phyloP scores from a whole-genome alignment of 495 filamentous ascomycete genomes.

The Penicillium macrosclerotiorum region DNA sequence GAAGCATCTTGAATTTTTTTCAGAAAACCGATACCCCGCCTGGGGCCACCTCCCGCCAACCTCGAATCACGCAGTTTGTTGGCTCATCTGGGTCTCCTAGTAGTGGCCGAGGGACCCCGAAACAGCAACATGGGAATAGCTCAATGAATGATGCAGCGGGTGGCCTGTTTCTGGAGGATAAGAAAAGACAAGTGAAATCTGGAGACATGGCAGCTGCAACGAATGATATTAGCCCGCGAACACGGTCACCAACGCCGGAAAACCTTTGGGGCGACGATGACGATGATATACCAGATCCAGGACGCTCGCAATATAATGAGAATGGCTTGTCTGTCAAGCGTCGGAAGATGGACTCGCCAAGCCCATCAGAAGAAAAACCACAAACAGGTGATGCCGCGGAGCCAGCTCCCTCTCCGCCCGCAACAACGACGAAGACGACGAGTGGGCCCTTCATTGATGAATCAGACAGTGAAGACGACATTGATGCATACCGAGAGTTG shows the following conservation, averaged over 20 bases:
- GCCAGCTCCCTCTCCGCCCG: background rate
- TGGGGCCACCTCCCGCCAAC: conserved; percentile 33
- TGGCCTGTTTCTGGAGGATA: conserved; percentile 45
- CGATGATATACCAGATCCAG: conserved; percentile 9
- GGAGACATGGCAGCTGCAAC: conserved; percentile 1
- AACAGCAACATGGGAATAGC: conserved; percentile 12
- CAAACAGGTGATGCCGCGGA: conserved; percentile 12
- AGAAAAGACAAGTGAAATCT: conserved; percentile 21
- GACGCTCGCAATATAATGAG: conserved; percentile 30
- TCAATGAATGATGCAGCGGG: conserved; percentile 23
- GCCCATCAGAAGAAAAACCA: conserved; percentile 2
- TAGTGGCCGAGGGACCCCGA: conserved; percentile 22
- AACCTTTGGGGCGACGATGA: conserved; percentile 37
- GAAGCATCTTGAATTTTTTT: conserved; percentile 79
- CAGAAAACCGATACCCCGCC: conserved; percentile 61
- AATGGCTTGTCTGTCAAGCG: conserved; percentile 32
- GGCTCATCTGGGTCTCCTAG: conserved; percentile 19
- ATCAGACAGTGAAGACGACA: conserved; percentile 64
- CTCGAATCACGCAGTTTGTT: conserved; percentile 43
- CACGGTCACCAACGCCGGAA: conserved; percentile 32
- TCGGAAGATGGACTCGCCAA: conserved; percentile 37
- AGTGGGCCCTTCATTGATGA: conserved; percentile 64
- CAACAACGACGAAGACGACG: conserved; percentile 14
- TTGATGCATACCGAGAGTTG: conserved; percentile 23
- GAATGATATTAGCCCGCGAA: conserved; percentile 6